Evolutionary conservation across 805 yeast species (phyloP).

Genomic region (Wickerhamomyces xylosicus): DNA sequence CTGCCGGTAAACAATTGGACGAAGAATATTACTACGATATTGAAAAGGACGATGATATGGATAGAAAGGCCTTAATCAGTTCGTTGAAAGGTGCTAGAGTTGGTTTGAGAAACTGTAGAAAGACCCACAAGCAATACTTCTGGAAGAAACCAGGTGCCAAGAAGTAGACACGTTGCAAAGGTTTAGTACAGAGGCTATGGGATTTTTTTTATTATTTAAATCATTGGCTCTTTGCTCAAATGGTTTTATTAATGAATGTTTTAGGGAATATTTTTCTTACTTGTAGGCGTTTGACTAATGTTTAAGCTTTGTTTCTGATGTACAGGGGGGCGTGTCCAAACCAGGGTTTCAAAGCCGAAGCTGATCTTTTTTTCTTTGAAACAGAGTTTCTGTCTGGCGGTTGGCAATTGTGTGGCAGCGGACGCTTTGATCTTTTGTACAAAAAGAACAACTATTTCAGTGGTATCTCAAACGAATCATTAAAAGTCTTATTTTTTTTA

Average conservation of each 20-base stretch:
- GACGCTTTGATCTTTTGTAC: too few relatives aligned
- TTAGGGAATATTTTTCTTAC: neutral
- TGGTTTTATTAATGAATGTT: neutral
- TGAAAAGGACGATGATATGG: conserved; percentile 66
- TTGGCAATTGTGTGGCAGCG: too few relatives aligned
- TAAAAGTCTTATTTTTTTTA: too few relatives aligned
- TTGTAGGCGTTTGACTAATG: too few relatives aligned
- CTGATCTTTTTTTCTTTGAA: too few relatives aligned
- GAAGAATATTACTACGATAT: conserved; percentile 89
- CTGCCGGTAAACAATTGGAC: conserved; percentile 90
- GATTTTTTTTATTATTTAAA: neutral
- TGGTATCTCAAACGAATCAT: too few relatives aligned
- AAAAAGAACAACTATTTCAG: too few relatives aligned
- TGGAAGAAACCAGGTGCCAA: conserved; percentile 33
- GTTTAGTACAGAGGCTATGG: too few relatives aligned
- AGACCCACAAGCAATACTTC: conserved; percentile 73
- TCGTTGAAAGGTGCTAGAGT: conserved; percentile 64
- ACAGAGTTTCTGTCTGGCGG: too few relatives aligned
- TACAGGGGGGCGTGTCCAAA: too few relatives aligned
- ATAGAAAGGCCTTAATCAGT: conserved; percentile 60
- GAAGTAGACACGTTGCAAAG: conserved; percentile 8
- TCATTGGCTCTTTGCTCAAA: neutral
- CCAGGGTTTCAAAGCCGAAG: too few relatives aligned
- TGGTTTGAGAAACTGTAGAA: conserved; percentile 82
- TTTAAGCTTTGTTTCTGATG: too few relatives aligned